phyloP scores from a whole-genome alignment of 1,139 yeast species.

The Yamadazyma friedrichii region DNA sequence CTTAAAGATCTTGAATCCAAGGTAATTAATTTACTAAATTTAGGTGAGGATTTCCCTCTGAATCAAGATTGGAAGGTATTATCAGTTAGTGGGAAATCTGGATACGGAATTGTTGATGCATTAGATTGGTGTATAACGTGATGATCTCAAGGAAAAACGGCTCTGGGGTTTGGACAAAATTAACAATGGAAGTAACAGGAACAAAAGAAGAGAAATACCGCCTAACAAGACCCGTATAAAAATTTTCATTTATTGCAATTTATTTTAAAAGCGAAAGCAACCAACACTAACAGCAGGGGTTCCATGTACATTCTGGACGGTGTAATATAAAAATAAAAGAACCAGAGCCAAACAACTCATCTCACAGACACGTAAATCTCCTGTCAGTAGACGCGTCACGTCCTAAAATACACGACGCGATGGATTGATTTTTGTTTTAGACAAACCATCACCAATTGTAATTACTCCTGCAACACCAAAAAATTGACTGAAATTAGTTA shows the following conservation, averaged over 20 bases:
- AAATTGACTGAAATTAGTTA: not conserved
- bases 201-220: not conserved
- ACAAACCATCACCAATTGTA: constrained; percentile 2
- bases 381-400: not conserved
- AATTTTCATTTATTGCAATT: constrained; percentile 1
- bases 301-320: too few species aligned
- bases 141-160: constrained; percentile 24
- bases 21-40: constrained; percentile 23
- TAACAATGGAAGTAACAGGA: not conserved
- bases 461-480: constrained; percentile 10
- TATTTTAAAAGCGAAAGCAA: too few species aligned
- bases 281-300: too few species aligned
- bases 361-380: too few species aligned
- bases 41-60: constrained; percentile 22
- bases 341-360: too few species aligned
- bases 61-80: constrained; percentile 35
- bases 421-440: not conserved
- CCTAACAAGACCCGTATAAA: not conserved
- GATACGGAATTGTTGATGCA: constrained; percentile 19
- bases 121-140: constrained; percentile 20
- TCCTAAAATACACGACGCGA: constrained; percentile 8
- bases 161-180: not conserved
- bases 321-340: too few species aligned
- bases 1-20: constrained; percentile 6
- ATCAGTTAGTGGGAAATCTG: constrained; percentile 59